Base-by-base conservation (phyloP, 2,329 filamentous ascomycete species). In the Penicillium sp. region DNA sequence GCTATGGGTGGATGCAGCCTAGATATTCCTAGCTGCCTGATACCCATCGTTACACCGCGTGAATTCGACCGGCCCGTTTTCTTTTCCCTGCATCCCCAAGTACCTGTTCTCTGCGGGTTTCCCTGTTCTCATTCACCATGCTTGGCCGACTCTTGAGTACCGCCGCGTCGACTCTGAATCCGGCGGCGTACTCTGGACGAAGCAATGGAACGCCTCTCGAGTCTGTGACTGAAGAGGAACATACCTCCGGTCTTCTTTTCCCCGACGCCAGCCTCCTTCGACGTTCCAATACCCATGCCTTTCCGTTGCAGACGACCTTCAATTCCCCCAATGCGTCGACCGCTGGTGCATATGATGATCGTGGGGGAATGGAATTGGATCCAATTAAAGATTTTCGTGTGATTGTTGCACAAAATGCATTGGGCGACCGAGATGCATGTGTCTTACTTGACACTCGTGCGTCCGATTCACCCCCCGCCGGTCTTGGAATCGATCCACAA, bases 171-270 rank as follows among this genome's bases (percentile, higher is more conserved):
- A 71, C 70, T 19, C 59, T 74, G 46, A 73, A 69, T 56, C 66
- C 70, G 17, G 60, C 69, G n/a, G 55, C 63, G 6, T 70, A 72
- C 51, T 63, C 64, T 35, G 60, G 64, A 38, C 66, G 69, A 49
- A 69, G 64, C 32, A 48, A 61, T 51, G 54, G 64, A 15, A 61
- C 64, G 22, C 66, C 68, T 28, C 67, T 73, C 19, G 73, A 75
- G 56, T 75, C 73, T 22, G 70, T 73, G 22, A 75, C 72, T 1
- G 73, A 75, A 53, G 73, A 75, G 56, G 71, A 73, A 53, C 72
- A 75, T 55, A 75, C 72, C 5, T 72, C 72, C 40, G 69, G 70
- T 34, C 65, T 75, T 40, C 62, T 75, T 46, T 75, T 74, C 53
- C 73, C 73, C 31, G 72, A 74, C 59, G 65, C 67, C 35, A 72